Base-by-base conservation (phyloP, 441 rosid genomes). In the Geranium incanum region DNA sequence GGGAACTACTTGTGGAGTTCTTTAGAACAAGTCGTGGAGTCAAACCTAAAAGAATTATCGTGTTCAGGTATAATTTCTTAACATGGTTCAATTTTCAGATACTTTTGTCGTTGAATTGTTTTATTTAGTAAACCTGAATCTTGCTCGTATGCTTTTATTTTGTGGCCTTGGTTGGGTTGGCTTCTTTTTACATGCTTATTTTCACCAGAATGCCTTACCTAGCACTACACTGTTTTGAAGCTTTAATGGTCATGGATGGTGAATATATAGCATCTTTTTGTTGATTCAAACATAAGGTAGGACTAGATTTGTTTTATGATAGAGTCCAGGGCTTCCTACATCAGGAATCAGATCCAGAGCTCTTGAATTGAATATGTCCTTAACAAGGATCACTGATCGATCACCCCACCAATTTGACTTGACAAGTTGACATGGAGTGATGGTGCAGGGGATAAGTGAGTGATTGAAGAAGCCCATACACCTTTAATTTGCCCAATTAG, bases 11-110 rank as follows among this genome's bases (percentile, higher is more conserved):
- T 41, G 23, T 83, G 21, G 94, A 94, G 62, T 94, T 94, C 80
- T 92, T 72, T 78, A 37, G 63, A 66, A 86, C 95, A 1, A 88
- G 95, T 72, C 74, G 68, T 6, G 64, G 59, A 43, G 71, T 71
- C 36, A 94, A 92, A 85, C 97, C 98, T 16, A 83, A 80, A 64
- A 97, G 87, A 76, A 92, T 94, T 70, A 86, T 94, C 68, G 74
- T 92, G 59, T 94, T 94, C 88, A 90, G 99, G 99, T 90, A 80
- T 70, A 64, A 43, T 41, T 37, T 38, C 66, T 3, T 38, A 52
- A 16, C 70, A 0, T 12, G 11, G 28, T 19, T 43, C 13, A 15
- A 13, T 74, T 43, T 72, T n/a, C 21, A 4, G 6, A 68, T 70
- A 64, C 3, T 59, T 55, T 15, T 66, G 59, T 67, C 36, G 16